A percentile compares a stretch with the other conserved stretches of the same genome.
Conservation (phyloP, 2,329 filamentous ascomycete species). For the Lachnellula cervina region DNA sequence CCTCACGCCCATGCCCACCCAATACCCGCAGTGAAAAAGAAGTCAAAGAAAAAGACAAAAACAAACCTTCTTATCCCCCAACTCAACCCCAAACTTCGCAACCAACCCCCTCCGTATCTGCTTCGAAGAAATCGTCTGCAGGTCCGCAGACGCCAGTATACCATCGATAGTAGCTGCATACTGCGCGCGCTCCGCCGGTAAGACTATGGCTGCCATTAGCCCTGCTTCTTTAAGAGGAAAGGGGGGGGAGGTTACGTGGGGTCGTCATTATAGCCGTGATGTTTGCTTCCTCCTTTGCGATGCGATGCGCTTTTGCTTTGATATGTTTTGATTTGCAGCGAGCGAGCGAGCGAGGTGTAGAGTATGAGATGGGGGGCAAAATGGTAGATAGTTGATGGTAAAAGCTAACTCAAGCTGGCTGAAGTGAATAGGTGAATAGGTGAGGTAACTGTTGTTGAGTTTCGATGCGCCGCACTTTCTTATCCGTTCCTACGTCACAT, state of each 20-base stretch:
- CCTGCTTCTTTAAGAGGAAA: background rate
- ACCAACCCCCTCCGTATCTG: slow-evolving; percentile 34
- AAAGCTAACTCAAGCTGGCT: no score
- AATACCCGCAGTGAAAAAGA: no score
- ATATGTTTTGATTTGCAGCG: no score
- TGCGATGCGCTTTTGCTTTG: no score
- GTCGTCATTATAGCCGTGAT: slow-evolving; percentile 14
- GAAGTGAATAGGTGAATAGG: background rate
- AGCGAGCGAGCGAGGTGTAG: no score
- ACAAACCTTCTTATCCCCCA: slow-evolving; percentile 34
- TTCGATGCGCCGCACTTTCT: background rate
- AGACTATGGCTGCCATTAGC: slow-evolving; percentile 18
- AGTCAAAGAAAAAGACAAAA: no score
- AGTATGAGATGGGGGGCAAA: no score
- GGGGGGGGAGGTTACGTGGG: background rate
- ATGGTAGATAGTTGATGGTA: no score
- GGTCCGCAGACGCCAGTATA: slow-evolving; percentile 33
- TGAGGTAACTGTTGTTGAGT: background rate
- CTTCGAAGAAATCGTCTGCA: slow-evolving; percentile 36
- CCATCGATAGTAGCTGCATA: slow-evolving; percentile 36
- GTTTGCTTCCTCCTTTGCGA: no score
- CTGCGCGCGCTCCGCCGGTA: slow-evolving; percentile 27
- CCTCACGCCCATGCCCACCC: no score
- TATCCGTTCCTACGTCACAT: no score
- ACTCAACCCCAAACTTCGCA: slow-evolving; percentile 30